Evolutionary conservation across 2,329 filamentous ascomycete genomes (phyloP).

Genomic region (Colletotrichum higginsianum): DNA sequence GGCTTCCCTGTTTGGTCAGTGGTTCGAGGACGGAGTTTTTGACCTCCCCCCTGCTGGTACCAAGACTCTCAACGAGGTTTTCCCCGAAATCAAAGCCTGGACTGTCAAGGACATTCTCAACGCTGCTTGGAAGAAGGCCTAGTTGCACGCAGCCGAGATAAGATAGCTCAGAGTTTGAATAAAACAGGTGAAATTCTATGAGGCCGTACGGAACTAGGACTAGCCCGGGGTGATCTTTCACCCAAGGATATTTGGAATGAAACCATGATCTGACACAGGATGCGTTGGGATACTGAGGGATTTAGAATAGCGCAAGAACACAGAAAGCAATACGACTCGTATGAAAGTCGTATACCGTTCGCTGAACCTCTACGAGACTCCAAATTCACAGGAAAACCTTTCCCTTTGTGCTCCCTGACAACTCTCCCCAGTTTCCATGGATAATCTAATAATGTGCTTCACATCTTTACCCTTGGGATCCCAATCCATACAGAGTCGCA

Average conservation of each 20-base stretch:
- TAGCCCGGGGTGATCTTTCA: no score
- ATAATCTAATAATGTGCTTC: neutral
- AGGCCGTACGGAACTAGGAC: no score
- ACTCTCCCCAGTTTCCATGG: neutral
- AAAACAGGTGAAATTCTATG: neutral
- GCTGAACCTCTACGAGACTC: no score
- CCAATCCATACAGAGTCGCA: conserved; percentile 43
- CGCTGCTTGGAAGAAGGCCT: conserved; percentile 43
- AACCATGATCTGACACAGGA: no score
- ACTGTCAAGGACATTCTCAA: conserved; percentile 47
- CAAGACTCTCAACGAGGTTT: conserved; percentile 43
- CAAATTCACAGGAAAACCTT: no score
- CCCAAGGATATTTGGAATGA: no score
- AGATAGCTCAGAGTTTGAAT: neutral
- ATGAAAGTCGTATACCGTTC: no score
- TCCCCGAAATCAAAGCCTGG: conserved; percentile 46
- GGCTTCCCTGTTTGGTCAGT: conserved; percentile 45
- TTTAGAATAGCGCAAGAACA: no score
- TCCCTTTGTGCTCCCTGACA: no score
- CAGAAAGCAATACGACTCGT: no score
- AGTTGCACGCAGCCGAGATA: neutral
- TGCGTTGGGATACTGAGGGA: no score
- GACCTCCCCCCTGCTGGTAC: conserved; percentile 36
- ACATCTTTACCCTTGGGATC: conserved; percentile 29
- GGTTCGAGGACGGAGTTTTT: conserved; percentile 43